phyloP scores from a whole-genome alignment of 2,329 filamentous ascomycete genomes.

The Orbilia blumenaviensis region DNA sequence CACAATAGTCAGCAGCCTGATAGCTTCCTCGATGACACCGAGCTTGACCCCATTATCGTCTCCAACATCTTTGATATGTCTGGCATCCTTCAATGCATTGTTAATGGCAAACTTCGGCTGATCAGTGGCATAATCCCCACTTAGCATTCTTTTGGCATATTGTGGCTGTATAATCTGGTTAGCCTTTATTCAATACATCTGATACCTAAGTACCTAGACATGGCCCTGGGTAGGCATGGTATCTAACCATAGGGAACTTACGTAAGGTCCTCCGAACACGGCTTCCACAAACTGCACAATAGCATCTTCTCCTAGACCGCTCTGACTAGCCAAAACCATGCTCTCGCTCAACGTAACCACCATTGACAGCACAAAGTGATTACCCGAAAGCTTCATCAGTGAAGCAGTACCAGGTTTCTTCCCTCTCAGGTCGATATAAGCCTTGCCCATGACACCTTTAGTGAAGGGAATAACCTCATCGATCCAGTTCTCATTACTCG shows the following conservation, averaged over 20 bases:
- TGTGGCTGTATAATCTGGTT: constrained; percentile 72
- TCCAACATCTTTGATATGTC: constrained; percentile 76
- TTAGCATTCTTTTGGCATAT: constrained; percentile 78
- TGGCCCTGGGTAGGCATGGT: no score
- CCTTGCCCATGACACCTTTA: constrained; percentile 75
- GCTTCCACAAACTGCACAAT: constrained; percentile 75
- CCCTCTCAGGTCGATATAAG: constrained; percentile 75
- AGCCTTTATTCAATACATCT: neutral
- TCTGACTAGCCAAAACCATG: constrained; percentile 80
- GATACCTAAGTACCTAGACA: no score
- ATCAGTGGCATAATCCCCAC: constrained; percentile 76
- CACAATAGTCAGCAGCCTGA: constrained; percentile 74
- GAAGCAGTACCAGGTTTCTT: constrained; percentile 75
- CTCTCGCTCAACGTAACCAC: constrained; percentile 75
- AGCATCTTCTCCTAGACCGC: constrained; percentile 75
- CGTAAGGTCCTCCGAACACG: constrained; percentile 46
- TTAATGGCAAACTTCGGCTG: constrained; percentile 85
- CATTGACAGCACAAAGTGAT: constrained; percentile 86
- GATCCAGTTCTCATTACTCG: constrained; percentile 69
- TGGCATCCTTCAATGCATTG: constrained; percentile 81
- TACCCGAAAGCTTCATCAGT: constrained; percentile 82
- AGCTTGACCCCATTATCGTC: constrained; percentile 70
- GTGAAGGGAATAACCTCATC: constrained; percentile 75
- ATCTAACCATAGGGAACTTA: constrained; percentile 17
- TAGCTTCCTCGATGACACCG: constrained; percentile 72